Evolutionary conservation across 352 stramenopile species (phyloP).

Genomic region (Saprolegnia diclina): DNA sequence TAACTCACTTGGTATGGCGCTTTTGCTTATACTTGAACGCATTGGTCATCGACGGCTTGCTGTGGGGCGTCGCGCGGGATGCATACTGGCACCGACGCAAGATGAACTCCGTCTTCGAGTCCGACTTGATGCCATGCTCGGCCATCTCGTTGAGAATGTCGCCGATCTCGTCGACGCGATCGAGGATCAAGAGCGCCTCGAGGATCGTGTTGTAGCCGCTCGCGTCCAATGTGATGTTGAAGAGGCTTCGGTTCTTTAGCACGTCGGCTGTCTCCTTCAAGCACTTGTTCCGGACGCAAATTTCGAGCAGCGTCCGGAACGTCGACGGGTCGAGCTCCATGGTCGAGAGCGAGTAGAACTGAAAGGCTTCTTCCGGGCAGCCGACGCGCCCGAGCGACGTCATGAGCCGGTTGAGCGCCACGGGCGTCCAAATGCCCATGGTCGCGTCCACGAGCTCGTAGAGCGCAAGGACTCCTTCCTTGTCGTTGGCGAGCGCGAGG

Average conservation of each 20-base stretch:
- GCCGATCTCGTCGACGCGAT: slow-evolving; percentile 53
- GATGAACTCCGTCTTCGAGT: slow-evolving; percentile 52
- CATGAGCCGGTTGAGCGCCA: slow-evolving; percentile 65
- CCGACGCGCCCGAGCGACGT: slow-evolving; percentile 53
- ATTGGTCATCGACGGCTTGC: slow-evolving; percentile 30
- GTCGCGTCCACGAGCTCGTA: slow-evolving; percentile 54
- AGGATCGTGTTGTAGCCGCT: slow-evolving; percentile 70
- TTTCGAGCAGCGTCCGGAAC: slow-evolving; percentile 59
- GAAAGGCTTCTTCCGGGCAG: slow-evolving; percentile 56
- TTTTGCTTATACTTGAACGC: no score
- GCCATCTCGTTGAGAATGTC: slow-evolving; percentile 59
- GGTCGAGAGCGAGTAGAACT: slow-evolving; percentile 75
- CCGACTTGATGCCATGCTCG: slow-evolving; percentile 45
- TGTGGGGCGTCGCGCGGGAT: slow-evolving; percentile 3
- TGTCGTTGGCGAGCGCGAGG: slow-evolving; percentile 39
- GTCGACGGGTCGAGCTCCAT: slow-evolving; percentile 71
- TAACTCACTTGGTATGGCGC: no score
- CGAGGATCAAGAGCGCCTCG: slow-evolving; percentile 61
- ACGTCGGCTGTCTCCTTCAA: slow-evolving; percentile 63
- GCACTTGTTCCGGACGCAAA: slow-evolving; percentile 44
- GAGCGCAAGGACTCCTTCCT: slow-evolving; percentile 46
- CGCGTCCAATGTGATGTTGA: slow-evolving; percentile 59
- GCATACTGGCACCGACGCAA: slow-evolving; percentile 45
- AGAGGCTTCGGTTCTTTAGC: slow-evolving; percentile 68
- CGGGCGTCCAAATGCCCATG: slow-evolving; percentile 59